Base-by-base conservation (phyloP, 2,329 filamentous ascomycete species). In the Penicillium sp. region DNA sequence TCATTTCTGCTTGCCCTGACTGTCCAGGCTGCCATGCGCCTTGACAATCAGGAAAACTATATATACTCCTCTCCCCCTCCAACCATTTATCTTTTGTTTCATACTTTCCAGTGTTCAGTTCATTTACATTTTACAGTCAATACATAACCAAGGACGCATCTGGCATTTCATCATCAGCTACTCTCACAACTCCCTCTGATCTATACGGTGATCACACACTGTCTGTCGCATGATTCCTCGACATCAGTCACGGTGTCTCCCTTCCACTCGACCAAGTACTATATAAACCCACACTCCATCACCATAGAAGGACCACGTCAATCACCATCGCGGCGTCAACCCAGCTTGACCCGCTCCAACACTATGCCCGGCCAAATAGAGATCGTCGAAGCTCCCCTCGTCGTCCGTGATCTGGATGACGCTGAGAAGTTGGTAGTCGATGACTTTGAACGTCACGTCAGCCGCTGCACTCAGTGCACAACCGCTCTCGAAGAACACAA, bases 371-470 rank as follows among this genome's bases (percentile, higher is more conserved):
- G 53, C 32, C 55, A 59, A 20, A 46, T 68, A 44, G 59, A 66
- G 31, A 58, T 54, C 18, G 41, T 50, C 32, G 46, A 54, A 23
- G 59, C 63, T 32, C 56, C 60, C 38, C 56, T 61, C 46, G 57
- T 65, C 33, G 67, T 70, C 45, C 67, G 69, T 35, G 61, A 70
- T 10, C 64, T 69, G 35, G 51, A 59, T 43, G 67, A 60, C 38
- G 67, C 72, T 40, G 70, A 73, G 57, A 55, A 61, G 13, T 64
- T 65, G 35, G 70, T 72, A 23, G 63, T 72, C 50, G 50, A 59
- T 24, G 58, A 59, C 18, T 73, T 71, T 41, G 68, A 71, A 46
- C 60, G 57, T n/a, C 70, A 73, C 49, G 63, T 64, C 42, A 47
- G 49, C 41, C 67, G 64, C 59, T 73, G 70, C 57, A 28, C 55